A percentile compares a stretch with the other conserved stretches of the same genome.
These are phyloP conservation scores for Madurella mycetomatis DNA, from an alignment of 2,329 filamentous ascomycete genomes.

Conservation along the genomic window DNA sequence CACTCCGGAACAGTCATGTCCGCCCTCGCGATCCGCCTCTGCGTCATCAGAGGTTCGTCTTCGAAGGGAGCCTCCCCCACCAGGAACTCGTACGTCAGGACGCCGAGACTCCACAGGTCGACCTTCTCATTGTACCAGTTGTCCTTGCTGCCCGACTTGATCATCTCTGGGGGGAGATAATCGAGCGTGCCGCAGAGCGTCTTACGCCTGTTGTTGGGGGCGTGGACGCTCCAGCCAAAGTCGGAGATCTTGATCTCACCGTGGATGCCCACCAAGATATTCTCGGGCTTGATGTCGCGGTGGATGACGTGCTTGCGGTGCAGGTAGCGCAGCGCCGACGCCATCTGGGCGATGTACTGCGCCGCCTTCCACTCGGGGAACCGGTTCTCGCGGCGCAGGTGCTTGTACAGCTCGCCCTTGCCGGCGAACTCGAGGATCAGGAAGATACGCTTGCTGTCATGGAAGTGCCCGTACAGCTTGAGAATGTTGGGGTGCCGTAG, in stretches of 20 bases:
- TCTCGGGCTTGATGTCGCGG: conserved; percentile 95
- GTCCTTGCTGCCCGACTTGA: conserved; percentile 72
- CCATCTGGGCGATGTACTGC: conserved; percentile 86
- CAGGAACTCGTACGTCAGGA: conserved; percentile 93
- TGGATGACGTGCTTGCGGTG: conserved; percentile 98
- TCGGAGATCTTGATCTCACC: conserved; percentile 98
- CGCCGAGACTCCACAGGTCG: conserved; percentile 92
- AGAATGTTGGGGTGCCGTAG: conserved; percentile 82
- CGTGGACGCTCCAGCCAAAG: conserved; percentile 98
- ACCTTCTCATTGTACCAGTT: conserved; percentile 95
- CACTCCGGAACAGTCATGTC: conserved; percentile 93
- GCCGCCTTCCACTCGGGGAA: conserved; percentile 85
- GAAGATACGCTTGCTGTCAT: conserved; percentile 84
- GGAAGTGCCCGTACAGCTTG: conserved; percentile 80
- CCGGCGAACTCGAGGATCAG: conserved; percentile 83
- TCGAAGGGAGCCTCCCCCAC: conserved; percentile 96
- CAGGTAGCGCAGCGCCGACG: conserved; percentile 81
- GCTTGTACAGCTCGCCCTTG: conserved; percentile 84
- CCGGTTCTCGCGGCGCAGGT: conserved; percentile 69
- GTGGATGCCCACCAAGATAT: conserved; percentile 92
- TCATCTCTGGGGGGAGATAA: conserved; percentile 97
- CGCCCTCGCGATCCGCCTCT: conserved; percentile 77
- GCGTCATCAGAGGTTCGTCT: conserved; percentile 91
- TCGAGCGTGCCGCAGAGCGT: conserved; percentile 98
- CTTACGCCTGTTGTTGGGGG: conserved; percentile 85